Evolutionary conservation across 2,329 filamentous ascomycete species (phyloP), one percentile per base, ranked within the genome.

Genomic region (Nemania diffusa): DNA sequence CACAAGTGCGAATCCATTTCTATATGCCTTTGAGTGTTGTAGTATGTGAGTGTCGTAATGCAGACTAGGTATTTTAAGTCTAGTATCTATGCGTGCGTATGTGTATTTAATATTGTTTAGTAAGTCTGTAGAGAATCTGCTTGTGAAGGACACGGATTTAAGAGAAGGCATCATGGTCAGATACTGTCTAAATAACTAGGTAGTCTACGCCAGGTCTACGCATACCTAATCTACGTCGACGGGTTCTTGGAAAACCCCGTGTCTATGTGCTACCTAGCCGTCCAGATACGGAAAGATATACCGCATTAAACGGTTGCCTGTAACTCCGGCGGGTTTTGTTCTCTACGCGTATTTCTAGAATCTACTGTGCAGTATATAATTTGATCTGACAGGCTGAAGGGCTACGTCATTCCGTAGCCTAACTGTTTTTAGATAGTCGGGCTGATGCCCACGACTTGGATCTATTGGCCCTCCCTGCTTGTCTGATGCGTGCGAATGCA

Each of bases 321-420:
- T 44, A 44, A 20, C 40, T 44, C 40, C 40, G 40, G 17, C 8
- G 6, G 40, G 40, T 6, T 6, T 20, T 44, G 15, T 20, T 44
- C 40, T 8, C 17, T 20, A 3, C n/a, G n/a, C n/a, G n/a, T n/a
- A n/a, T n/a, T n/a, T n/a, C n/a, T n/a, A n/a, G n/a, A n/a, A n/a
- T n/a, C n/a, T n/a, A n/a, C n/a, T n/a, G n/a, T n/a, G n/a, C n/a
- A n/a, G n/a, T n/a, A n/a, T n/a, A n/a, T n/a, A n/a, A n/a, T n/a
- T n/a, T 17, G 20, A 20, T 17, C 40, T 44, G 46, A 50, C 24
- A 15, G 40, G 6, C 42, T 3, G 20, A 44, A 20, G 40, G 51
- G 46, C 27, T 60, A 65, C 62, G 62, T 65, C 62, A 65, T 65
- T 65, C 4, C 40, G 7, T 32, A 4, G 29, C 6, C 62, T 60